Base-by-base conservation (phyloP, 164 flowering plant species). In the Litsea cubeba region DNA sequence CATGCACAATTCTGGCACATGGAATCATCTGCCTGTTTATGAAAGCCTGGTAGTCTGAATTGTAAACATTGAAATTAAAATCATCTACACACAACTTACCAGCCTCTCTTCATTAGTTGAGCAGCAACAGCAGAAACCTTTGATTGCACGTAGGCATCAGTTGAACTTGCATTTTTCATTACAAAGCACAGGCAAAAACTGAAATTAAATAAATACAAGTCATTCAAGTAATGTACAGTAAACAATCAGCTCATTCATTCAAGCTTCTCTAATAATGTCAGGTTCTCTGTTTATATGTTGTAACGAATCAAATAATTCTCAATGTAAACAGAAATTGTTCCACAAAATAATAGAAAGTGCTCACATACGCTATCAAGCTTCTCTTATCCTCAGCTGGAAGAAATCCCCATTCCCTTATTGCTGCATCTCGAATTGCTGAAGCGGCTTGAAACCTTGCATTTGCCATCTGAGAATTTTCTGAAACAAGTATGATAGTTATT, bases 381-480 rank as follows among this genome's bases (percentile, higher is more conserved):
- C 76, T 87, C 83, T 81, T 88, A 50, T 86, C 90, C 78, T 88
- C 91, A 72, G 81, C 57, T n/a, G 88, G 23, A 62, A 95, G 96
- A 71, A 88, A 78, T 46, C 79, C 83, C 99, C 99, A 95, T 82
- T 95, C 98, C 76, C 97, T 81, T 63, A 92, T 78, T 71, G 97
- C 93, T 74, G 97, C 99, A 82, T 88, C 89, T 73, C 91, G 83
- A 76, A 95, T 88, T 49, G 96, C 97, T 67, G 91, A 85, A 71
- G 97, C 97, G 75, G 98, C 98, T 82, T 93, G 98, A 85, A 95
- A 95, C 80, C 91, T 91, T 71, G 99, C 99, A 86, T 81, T 88
- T 73, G 95, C 83, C 68, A 88, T 79, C 81, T 83, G 90, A 80
- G 99, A 95, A 80, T 92, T 90, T 77, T 93, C 99, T 95, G 90